Conservation (phyloP, 257 asterid genomes). For the Nicotiana tabacum region DNA sequence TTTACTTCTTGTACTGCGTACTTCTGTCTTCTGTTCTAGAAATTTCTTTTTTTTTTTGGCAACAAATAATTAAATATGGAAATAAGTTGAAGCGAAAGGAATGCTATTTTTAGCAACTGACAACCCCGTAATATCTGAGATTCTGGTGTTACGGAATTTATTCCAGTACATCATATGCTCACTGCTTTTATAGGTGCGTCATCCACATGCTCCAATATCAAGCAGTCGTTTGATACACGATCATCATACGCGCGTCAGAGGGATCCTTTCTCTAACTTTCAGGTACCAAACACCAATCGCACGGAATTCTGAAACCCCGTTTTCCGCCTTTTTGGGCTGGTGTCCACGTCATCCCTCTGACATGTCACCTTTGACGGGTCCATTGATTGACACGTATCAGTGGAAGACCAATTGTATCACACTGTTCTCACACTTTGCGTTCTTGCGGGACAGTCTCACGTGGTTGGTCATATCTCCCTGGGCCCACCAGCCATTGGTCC, state of each 20-base stretch:
- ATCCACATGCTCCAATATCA: background rate
- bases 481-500: slow-evolving; percentile 57
- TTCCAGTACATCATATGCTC: background rate
- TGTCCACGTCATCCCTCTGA: slow-evolving; percentile 19
- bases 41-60: background rate
- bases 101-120: slow-evolving; percentile 19
- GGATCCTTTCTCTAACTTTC: slow-evolving; percentile 16
- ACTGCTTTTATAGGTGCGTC: background rate
- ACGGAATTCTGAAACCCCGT: slow-evolving; percentile 10
- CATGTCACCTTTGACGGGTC: slow-evolving; percentile 7
- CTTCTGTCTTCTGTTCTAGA: background rate
- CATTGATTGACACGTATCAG: slow-evolving; percentile 21
- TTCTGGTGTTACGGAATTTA: background rate
- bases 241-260: background rate
- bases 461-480: slow-evolving; percentile 50
- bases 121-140: slow-evolving; percentile 1
- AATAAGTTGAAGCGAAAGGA: background rate
- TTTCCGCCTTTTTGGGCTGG: background rate
- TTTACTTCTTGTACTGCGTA: background rate
- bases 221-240: background rate
- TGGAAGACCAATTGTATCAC: background rate
- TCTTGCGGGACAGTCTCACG: slow-evolving; percentile 55
- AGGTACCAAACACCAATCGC: slow-evolving; percentile 17
- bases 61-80: background rate
- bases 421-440: slow-evolving; percentile 9